Evolutionary conservation across 148 eudicot genomes (phyloP).

Genomic region (Silene latifolia): DNA sequence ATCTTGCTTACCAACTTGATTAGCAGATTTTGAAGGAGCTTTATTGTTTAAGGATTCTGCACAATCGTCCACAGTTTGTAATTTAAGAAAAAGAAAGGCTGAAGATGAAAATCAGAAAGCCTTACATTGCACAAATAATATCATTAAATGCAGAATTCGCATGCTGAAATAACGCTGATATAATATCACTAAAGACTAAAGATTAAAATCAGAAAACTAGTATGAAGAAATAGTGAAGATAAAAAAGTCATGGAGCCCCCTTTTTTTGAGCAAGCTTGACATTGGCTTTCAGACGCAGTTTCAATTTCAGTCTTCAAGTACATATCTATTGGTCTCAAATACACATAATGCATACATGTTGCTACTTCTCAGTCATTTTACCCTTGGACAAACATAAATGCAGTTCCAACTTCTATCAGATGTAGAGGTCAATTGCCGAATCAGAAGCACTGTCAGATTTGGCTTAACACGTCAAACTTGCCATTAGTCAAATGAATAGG

Average conservation of each 20-base stretch:
- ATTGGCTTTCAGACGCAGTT: not conserved
- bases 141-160: not conserved
- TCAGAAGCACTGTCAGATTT: not conserved
- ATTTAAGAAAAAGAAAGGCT: slow-evolving; percentile 16
- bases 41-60: slow-evolving; percentile 36
- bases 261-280: not conserved
- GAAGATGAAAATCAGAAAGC: not conserved
- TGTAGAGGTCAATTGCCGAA: not conserved
- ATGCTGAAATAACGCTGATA: too few relatives aligned
- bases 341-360: not conserved
- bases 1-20: slow-evolving; percentile 23
- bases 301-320: not conserved
- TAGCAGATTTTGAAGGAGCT: slow-evolving; percentile 26
- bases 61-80: slow-evolving; percentile 19
- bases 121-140: not conserved
- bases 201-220: not conserved
- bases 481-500: too few relatives aligned
- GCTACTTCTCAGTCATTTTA: too few relatives aligned
- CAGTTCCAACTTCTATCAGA: not conserved
- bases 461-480: too few relatives aligned
- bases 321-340: not conserved
- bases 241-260: not conserved
- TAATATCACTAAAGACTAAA: not conserved
- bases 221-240: not conserved
- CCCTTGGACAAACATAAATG: not conserved